Conservation (phyloP, 345 rosid genomes). For the Rhodamnia argentea region DNA sequence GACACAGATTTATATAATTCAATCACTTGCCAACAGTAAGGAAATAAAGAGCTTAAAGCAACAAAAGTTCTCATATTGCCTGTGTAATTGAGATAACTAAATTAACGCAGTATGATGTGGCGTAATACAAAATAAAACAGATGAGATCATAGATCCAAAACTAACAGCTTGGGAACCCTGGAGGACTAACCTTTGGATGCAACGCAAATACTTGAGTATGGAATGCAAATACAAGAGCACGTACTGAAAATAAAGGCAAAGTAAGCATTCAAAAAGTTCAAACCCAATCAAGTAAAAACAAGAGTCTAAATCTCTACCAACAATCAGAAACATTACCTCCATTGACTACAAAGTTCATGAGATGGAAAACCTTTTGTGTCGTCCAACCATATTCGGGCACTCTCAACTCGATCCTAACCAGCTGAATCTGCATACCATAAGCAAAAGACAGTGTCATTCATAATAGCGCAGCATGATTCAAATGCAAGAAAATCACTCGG, state of each 20-base stretch:
- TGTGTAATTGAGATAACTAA: background rate
- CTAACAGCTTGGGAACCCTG: background rate
- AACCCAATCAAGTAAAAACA: background rate
- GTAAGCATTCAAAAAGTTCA: background rate
- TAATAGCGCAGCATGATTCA: background rate
- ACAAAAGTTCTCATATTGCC: background rate
- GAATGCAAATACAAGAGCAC: conserved; percentile 91
- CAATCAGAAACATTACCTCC: conserved; percentile 61
- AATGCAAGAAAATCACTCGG: background rate
- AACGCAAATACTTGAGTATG: conserved; percentile 67
- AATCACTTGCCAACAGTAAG: background rate
- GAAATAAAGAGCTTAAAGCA: background rate
- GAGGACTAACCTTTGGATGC: conserved; percentile 80
- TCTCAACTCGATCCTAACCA: conserved; percentile 81
- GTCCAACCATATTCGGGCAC: conserved; percentile 99
- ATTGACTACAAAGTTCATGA: conserved; percentile 92
- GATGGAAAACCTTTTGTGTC: conserved; percentile 95
- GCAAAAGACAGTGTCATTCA: background rate
- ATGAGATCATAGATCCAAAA: background rate
- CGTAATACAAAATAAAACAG: background rate
- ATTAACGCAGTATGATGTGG: background rate
- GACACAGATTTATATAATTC: background rate
- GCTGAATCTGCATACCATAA: conserved; percentile 48
- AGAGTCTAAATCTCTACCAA: background rate
- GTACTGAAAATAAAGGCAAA: conserved; percentile 32